Evolutionary conservation across 2,329 filamentous ascomycete genomes (phyloP), one percentile per base, ranked within the genome.

Genomic region (Lachnellula cervina): DNA sequence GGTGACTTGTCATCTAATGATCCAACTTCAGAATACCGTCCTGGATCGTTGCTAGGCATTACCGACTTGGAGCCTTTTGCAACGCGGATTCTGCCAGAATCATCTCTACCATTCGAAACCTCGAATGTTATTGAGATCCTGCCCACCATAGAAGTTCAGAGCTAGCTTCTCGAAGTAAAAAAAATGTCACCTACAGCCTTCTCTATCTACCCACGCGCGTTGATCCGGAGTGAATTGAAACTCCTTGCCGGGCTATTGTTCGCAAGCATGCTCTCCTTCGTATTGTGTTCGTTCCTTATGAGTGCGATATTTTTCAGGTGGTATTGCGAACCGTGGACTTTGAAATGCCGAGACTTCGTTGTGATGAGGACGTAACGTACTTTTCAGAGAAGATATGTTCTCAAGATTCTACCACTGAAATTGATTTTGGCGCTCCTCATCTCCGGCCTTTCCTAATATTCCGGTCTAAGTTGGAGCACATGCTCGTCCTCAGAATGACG

Each of bases 291-390:
- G 32, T 56, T 28, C 54, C 43, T n/a, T 48, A 56, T 34, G 17
- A 52, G 7, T 34, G 43, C 5, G n/a, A 49, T 21, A 47, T 56
- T 21, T 23, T 51, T 28, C 54, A 56, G 0, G 58, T 77, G 0
- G 76, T 79, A 14, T 38, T 38, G n/a, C 37, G 37, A 38, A n/a
- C 37, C 11, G 11, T 1, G 77, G n/a, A 38, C 37, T 38, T 38
- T 38, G 37, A 38, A 38, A 38, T 38, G 37, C 13, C 13, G 37
- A 14, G 37, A 14, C 37, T 38, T 38, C 37, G 13, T 38, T 38
- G 37, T 38, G 37, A 38, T 38, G 37, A 38, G n/a, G 37, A 38
- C 37, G 14, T 38, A 16, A n/a, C n/a, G 37, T 6, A n/a, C 37
- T 38, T 38, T 14, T 38, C 37, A 16, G 35, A 38, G 16, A 38